These are phyloP conservation scores for Volvox africanus DNA, from an alignment of 139 green algal species.

Conservation along the genomic window DNA sequence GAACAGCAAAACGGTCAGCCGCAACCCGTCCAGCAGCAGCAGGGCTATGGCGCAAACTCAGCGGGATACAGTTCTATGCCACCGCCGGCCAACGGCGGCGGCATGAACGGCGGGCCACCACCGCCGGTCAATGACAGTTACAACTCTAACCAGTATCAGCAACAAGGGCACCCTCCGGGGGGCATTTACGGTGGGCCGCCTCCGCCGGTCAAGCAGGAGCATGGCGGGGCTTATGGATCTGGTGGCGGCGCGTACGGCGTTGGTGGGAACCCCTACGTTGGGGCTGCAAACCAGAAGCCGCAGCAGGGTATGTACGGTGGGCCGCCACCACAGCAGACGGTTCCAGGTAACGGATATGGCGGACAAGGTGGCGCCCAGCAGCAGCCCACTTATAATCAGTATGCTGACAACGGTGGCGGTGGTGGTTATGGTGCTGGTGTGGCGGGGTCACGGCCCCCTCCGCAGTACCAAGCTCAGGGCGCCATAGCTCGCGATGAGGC, in stretches of 20 bases:
- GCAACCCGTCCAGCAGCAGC: conserved; percentile 1
- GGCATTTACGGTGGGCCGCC: conserved; percentile 52
- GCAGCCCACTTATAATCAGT: conserved; percentile 8
- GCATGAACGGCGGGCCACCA: conserved; percentile 38
- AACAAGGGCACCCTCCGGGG: background rate
- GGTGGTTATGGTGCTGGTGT: conserved; percentile 42
- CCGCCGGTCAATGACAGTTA: background rate
- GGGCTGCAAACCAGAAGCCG: background rate
- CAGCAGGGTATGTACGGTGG: conserved; percentile 9
- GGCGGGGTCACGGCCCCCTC: conserved; percentile 30
- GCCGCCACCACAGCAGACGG: conserved; percentile 1
- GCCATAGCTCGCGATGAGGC: conserved; percentile 70
- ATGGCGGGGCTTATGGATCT: background rate
- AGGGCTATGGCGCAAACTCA: background rate
- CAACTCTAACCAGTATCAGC: background rate
- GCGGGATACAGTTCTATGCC: conserved; percentile 40
- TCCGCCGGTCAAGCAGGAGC: conserved; percentile 5
- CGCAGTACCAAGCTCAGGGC: conserved; percentile 54
- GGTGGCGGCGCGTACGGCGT: conserved; percentile 13
- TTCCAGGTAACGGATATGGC: conserved; percentile 24
- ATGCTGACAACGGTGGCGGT: background rate
- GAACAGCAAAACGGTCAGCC: background rate
- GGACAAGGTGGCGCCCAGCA: background rate
- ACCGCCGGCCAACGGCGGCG: background rate
- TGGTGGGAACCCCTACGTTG: background rate